Conservation (phyloP, 176 grass and related monocot genomes). For the Oryza rufipogon region DNA sequence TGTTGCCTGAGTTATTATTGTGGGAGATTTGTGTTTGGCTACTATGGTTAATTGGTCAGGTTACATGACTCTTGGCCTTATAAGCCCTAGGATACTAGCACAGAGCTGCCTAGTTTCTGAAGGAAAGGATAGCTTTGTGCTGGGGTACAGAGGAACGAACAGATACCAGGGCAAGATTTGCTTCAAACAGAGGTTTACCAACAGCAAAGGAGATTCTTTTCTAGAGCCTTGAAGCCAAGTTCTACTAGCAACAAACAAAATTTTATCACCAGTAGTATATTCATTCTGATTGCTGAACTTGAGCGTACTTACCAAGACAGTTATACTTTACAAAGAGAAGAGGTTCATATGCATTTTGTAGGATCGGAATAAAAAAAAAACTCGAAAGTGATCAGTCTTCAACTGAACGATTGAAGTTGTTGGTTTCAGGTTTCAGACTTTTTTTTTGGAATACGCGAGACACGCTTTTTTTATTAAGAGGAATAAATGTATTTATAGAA, state of each 20-base stretch:
- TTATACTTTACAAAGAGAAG: background rate
- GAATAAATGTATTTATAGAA: no score
- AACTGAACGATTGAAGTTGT: background rate
- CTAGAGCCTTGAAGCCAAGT: slow-evolving; percentile 18
- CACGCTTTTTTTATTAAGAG: no score
- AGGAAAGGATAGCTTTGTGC: slow-evolving; percentile 68
- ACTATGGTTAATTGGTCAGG: slow-evolving; percentile 3
- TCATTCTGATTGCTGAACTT: background rate
- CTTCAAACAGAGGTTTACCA: slow-evolving; percentile 44
- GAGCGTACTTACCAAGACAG: slow-evolving; percentile 2
- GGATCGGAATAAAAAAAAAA: background rate
- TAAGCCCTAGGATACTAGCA: slow-evolving; percentile 21
- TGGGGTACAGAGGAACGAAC: slow-evolving; percentile 20
- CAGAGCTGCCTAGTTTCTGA: slow-evolving; percentile 15
- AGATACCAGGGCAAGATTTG: slow-evolving; percentile 38
- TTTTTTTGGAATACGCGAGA: no score
- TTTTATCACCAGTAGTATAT: background rate
- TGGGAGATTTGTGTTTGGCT: background rate
- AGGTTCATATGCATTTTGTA: background rate
- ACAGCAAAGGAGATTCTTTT: slow-evolving; percentile 30
- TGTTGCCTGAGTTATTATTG: slow-evolving; percentile 24
- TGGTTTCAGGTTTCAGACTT: background rate
- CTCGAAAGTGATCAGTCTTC: background rate
- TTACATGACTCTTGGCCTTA: slow-evolving; percentile 32
- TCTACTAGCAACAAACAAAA: background rate